These are phyloP conservation scores for Thermothelomyces thermophilus DNA, from an alignment of 2,329 filamentous ascomycete species.

Conservation along the genomic window DNA sequence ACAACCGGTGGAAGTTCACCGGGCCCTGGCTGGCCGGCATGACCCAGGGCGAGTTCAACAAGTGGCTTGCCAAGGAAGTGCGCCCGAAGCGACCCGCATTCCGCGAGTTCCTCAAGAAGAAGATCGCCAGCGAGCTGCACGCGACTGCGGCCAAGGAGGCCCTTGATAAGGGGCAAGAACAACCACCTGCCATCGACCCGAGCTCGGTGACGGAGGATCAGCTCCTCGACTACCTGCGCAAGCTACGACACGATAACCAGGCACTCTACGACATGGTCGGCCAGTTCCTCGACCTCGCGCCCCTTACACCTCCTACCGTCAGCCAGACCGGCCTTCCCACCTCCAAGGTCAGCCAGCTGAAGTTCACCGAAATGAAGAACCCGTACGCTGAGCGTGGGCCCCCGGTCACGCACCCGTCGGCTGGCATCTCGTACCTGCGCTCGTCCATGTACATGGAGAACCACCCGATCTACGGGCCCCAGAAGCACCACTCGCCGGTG, in stretches of 20 bases:
- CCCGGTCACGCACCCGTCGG: conserved; percentile 56
- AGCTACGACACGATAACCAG: conserved; percentile 45
- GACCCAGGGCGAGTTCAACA: conserved; percentile 52
- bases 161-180: conserved; percentile 32
- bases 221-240: conserved; percentile 46
- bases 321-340: conserved; percentile 5
- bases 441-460: conserved; percentile 50
- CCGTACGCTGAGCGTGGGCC: conserved; percentile 49
- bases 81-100: conserved; percentile 49
- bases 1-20: conserved; percentile 58
- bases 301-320: conserved; percentile 33
- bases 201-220: conserved; percentile 44
- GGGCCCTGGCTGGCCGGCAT: conserved; percentile 62
- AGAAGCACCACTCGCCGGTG: conserved; percentile 43
- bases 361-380: conserved; percentile 27
- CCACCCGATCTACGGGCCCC: conserved; percentile 56
- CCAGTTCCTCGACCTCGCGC: conserved; percentile 56
- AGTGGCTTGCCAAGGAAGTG: conserved; percentile 49
- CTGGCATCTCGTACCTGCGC: conserved; percentile 55
- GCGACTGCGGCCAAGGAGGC: conserved; percentile 31
- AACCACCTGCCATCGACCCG: conserved; percentile 29
- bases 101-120: conserved; percentile 44
- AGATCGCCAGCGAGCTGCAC: conserved; percentile 42
- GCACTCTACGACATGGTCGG: conserved; percentile 49
- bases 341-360: conserved; percentile 1